These are phyloP conservation scores for Fraxinus floribunda DNA, from an alignment of 305 asterid genomes.

Conservation along the genomic window DNA sequence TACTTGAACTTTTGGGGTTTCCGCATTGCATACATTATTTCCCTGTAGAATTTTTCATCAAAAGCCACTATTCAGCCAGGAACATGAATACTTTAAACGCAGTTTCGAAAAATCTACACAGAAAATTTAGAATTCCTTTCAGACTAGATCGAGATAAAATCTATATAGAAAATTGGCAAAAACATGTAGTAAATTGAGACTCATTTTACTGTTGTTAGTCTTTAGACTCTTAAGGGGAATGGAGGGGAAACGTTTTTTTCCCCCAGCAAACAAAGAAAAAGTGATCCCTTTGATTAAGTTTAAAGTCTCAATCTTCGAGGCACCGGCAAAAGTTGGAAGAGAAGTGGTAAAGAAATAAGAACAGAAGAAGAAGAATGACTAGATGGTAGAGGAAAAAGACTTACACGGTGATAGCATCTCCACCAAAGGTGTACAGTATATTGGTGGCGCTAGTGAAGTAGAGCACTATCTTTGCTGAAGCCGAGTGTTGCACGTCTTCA, in stretches of 20 bases:
- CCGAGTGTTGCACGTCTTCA: constrained; percentile 68
- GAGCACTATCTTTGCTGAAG: constrained; percentile 61
- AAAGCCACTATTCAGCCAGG: no score
- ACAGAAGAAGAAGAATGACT: constrained; percentile 17
- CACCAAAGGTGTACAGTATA: constrained; percentile 88
- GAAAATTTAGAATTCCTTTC: no score
- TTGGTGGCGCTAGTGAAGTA: constrained; percentile 97
- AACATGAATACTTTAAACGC: no score
- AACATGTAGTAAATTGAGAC: not conserved
- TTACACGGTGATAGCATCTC: constrained; percentile 98
- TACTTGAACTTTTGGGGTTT: no score
- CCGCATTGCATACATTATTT: no score
- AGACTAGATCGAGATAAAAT: no score
- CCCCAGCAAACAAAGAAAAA: constrained; percentile 25
- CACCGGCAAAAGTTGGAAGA: constrained; percentile 75
- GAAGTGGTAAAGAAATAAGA: constrained; percentile 42
- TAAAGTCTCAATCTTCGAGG: constrained; percentile 35
- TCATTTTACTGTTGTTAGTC: not conserved
- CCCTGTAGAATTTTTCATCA: no score
- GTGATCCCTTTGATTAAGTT: constrained; percentile 36
- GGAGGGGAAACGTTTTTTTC: constrained; percentile 1
- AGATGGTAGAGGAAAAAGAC: not conserved
- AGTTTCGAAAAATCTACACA: no score
- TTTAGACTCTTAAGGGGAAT: not conserved
- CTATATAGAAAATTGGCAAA: not conserved